These are phyloP conservation scores for Xylariaceae sp. DNA, from an alignment of 2,329 filamentous ascomycete species.

Conservation along the genomic window DNA sequence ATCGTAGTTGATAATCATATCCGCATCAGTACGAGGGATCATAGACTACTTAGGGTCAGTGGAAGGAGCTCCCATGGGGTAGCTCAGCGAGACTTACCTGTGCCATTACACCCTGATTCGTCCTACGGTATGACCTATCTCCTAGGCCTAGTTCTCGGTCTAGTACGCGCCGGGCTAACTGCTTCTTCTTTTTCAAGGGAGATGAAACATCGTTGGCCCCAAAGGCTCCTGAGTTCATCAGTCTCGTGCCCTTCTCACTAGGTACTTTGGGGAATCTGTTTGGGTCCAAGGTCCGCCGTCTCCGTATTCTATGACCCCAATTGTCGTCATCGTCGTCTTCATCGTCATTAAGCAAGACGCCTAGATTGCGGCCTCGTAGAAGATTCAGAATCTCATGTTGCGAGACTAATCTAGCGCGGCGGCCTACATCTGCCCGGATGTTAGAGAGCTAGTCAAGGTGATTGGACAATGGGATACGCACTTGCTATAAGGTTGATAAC, in stretches of 20 bases:
- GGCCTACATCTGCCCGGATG: constrained; percentile 32
- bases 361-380: constrained; percentile 49
- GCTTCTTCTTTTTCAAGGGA: constrained; percentile 60
- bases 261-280: constrained; percentile 82
- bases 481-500: constrained; percentile 41
- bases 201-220: constrained; percentile 65
- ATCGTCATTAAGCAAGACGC: constrained; percentile 45
- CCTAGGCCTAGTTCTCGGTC: constrained; percentile 83
- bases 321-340: constrained; percentile 45
- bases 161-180: constrained; percentile 74
- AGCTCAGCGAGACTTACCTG: constrained; percentile 56
- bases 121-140: constrained; percentile 61
- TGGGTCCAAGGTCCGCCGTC: constrained; percentile 53
- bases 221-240: constrained; percentile 86
- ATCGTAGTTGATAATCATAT: constrained; percentile 88
- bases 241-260: constrained; percentile 73
- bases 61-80: background rate
- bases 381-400: constrained; percentile 51
- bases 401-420: constrained; percentile 35
- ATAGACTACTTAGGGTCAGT: constrained; percentile 60
- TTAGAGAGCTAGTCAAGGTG: constrained; percentile 35
- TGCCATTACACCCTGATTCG: constrained; percentile 70
- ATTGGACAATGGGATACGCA: constrained; percentile 29
- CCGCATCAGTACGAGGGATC: constrained; percentile 78
- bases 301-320: constrained; percentile 53